These are phyloP conservation scores for Clonostachys sp. DNA, from an alignment of 2,329 filamentous ascomycete species.

Conservation along the genomic window DNA sequence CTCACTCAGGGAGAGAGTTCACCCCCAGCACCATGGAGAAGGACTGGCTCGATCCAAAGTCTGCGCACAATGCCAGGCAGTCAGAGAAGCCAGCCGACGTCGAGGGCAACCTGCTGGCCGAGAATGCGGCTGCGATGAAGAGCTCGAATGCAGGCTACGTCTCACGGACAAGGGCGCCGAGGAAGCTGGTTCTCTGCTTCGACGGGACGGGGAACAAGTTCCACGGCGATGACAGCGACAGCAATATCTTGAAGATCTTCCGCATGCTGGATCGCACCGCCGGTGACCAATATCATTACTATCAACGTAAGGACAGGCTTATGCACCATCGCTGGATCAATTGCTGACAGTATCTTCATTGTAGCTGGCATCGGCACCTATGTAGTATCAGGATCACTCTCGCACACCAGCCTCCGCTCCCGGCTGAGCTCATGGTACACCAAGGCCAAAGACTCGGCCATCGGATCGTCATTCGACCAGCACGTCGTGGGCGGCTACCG, in stretches of 20 bases:
- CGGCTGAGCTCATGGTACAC: constrained; percentile 62
- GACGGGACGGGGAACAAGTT: constrained; percentile 63
- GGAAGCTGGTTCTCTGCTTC: constrained; percentile 56
- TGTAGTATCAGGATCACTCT: constrained; percentile 54
- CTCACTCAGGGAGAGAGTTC: too few relatives aligned
- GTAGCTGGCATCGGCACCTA: constrained; percentile 70
- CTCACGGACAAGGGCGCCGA: constrained; percentile 9
- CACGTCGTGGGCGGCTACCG: constrained; percentile 82
- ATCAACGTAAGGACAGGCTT: constrained; percentile 44
- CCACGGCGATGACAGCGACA: constrained; percentile 57
- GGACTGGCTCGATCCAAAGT: too few relatives aligned
- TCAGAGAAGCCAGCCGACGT: too few relatives aligned
- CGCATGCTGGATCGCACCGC: constrained; percentile 63
- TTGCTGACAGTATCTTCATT: constrained; percentile 1
- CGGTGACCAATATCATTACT: constrained; percentile 58
- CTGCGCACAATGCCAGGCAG: too few relatives aligned
- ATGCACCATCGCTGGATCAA: not conserved
- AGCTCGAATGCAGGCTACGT: constrained; percentile 3
- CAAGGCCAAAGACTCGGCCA: constrained; percentile 73
- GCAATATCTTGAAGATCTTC: constrained; percentile 67
- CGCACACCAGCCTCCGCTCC: constrained; percentile 49
- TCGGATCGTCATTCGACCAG: constrained; percentile 76
- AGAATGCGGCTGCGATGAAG: not conserved
- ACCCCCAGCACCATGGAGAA: too few relatives aligned
- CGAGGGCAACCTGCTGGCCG: not conserved